Evolutionary conservation across 2,329 filamentous ascomycete genomes (phyloP).

Genomic region (Neocatenulostroma microsporum): DNA sequence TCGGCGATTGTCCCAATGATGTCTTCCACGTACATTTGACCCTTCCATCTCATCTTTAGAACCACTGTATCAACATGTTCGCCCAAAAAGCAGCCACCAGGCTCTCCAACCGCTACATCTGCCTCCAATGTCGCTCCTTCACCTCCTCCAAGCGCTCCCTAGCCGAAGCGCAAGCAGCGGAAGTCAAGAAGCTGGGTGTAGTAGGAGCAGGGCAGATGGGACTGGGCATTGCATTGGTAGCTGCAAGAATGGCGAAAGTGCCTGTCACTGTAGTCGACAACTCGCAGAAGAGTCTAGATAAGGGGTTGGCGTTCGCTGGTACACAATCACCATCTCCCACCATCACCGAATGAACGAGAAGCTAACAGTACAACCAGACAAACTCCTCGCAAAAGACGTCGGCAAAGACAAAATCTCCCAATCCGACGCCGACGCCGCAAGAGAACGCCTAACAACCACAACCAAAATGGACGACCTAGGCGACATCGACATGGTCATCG

Average conservation of each 20-base stretch:
- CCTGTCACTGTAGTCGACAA: constrained; percentile 81
- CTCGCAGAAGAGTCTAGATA: constrained; percentile 76
- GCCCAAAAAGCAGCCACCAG: constrained; percentile 4
- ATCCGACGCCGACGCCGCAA: constrained; percentile 66
- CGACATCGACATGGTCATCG: constrained; percentile 92
- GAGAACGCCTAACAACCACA: constrained; percentile 59
- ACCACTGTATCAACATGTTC: constrained; percentile 8
- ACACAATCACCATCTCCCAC: constrained; percentile 18
- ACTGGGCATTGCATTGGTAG: constrained; percentile 89
- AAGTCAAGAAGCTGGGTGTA: constrained; percentile 83
- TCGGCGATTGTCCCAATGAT: neutral
- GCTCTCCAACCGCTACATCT: constrained; percentile 10
- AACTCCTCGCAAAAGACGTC: constrained; percentile 88
- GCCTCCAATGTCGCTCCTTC: constrained; percentile 45
- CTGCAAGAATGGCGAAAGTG: constrained; percentile 72
- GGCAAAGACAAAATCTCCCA: constrained; percentile 77
- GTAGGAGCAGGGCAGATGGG: constrained; percentile 77
- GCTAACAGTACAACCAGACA: constrained; percentile 53
- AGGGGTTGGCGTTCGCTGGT: constrained; percentile 85
- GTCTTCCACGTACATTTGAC: neutral
- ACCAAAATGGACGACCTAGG: constrained; percentile 70
- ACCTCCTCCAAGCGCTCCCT: constrained; percentile 49
- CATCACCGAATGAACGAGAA: neutral
- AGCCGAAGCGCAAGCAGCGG: constrained; percentile 52
- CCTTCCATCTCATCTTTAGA: neutral